Conservation (phyloP, 495 filamentous ascomycete genomes). For the Daldinia concentrica region DNA sequence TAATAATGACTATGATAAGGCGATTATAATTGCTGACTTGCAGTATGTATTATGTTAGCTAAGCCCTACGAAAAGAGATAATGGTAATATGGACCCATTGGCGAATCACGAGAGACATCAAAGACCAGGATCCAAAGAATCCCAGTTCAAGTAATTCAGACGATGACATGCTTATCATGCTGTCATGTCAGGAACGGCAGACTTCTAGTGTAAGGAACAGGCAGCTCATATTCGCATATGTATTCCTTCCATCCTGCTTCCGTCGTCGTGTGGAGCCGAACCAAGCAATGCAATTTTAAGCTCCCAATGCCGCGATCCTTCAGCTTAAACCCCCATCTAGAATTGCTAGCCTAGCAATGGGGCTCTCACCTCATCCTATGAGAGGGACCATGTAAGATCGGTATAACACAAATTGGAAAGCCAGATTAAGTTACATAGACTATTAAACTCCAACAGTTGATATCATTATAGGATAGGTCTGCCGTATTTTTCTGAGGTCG, state of each 20-base stretch:
- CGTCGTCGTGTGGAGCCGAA: conserved; percentile 2
- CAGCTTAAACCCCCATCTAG: neutral
- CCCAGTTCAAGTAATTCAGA: conserved; percentile 13
- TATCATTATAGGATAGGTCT: neutral
- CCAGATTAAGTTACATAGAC: neutral
- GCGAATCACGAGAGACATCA: conserved; percentile 12
- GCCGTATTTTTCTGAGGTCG: neutral
- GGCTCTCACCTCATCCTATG: neutral
- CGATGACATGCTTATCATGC: conserved; percentile 11
- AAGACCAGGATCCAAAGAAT: conserved; percentile 3
- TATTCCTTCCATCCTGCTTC: conserved; percentile 35
- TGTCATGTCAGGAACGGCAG: conserved; percentile 2
- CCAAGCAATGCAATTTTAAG: conserved; percentile 3
- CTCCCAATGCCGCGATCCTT: conserved; percentile 6
- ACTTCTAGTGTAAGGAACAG: neutral
- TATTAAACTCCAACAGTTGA: neutral
- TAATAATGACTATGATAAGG: neutral
- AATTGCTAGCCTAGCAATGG: neutral
- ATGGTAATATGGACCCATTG: conserved; percentile 12
- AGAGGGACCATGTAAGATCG: neutral
- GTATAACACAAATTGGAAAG: neutral
- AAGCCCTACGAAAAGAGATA: conserved; percentile 17
- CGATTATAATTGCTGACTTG: conserved; percentile 27
- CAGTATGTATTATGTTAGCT: neutral
- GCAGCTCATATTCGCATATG: neutral